These are phyloP conservation scores for Pluteus cervinus DNA, from an alignment of 768 basidiomycete species.

Conservation along the genomic window DNA sequence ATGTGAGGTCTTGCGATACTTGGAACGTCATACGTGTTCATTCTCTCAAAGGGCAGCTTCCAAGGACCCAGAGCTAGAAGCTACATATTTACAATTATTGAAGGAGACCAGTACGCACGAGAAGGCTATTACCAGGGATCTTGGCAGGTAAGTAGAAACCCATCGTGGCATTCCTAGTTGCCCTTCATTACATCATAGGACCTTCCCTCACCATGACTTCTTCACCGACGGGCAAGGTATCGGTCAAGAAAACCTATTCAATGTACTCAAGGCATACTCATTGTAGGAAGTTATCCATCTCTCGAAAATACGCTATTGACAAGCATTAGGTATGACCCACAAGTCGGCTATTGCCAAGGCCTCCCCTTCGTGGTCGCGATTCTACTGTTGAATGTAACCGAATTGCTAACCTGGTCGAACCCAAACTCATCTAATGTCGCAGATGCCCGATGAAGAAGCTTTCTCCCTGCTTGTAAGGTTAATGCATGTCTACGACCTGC, in stretches of 20 bases:
- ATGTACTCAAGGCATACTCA: slow-evolving; percentile 96
- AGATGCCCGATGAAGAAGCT: slow-evolving; percentile 99
- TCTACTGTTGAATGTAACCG: slow-evolving; percentile 78
- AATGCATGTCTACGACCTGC: slow-evolving; percentile 94
- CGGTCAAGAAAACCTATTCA: slow-evolving; percentile 96
- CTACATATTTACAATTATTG: slow-evolving; percentile 71
- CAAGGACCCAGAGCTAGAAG: slow-evolving; percentile 84
- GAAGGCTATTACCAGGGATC: slow-evolving; percentile 89
- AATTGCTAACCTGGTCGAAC: background rate
- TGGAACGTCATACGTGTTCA: slow-evolving; percentile 4
- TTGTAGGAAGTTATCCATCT: slow-evolving; percentile 43
- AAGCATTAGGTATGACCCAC: slow-evolving; percentile 65
- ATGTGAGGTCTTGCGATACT: slow-evolving; percentile 45
- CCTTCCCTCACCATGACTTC: slow-evolving; percentile 95
- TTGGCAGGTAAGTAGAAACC: slow-evolving; percentile 58
- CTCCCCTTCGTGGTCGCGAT: slow-evolving; percentile 95
- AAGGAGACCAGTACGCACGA: slow-evolving; percentile 86
- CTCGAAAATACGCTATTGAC: slow-evolving; percentile 4
- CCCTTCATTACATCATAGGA: slow-evolving; percentile 38
- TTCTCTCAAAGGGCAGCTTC: slow-evolving; percentile 70
- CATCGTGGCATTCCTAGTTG: slow-evolving; percentile 8
- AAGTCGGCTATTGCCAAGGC: slow-evolving; percentile 98
- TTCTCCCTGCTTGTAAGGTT: slow-evolving; percentile 92
- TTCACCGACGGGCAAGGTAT: slow-evolving; percentile 93
- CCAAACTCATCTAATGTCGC: slow-evolving; percentile 8